A percentile compares a stretch with the other conserved stretches of the same genome.
Evolutionary conservation across 2,329 filamentous ascomycete species (phyloP).

Genomic region (Cladobotryum mycophilum): DNA sequence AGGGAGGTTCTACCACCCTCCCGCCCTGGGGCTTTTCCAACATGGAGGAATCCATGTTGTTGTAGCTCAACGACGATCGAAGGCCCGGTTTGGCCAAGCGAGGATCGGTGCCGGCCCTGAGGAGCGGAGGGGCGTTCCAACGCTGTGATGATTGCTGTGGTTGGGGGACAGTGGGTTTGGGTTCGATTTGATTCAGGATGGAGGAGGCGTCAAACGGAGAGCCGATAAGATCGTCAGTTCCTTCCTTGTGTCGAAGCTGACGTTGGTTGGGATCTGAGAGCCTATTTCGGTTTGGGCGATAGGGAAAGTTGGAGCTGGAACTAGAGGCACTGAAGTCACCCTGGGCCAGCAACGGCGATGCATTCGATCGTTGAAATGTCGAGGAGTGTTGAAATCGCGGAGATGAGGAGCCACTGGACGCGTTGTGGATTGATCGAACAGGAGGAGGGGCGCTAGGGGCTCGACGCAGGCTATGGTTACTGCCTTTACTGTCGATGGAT

Average conservation of each 20-base stretch:
- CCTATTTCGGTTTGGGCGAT: conserved; percentile 19
- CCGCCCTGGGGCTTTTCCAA: conserved; percentile 31
- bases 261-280: conserved; percentile 22
- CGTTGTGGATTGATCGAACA: conserved; percentile 41
- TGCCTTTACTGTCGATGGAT: conserved; percentile 56
- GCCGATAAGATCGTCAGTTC: conserved; percentile 53
- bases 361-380: conserved; percentile 24
- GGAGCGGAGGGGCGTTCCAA: conserved; percentile 25
- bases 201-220: conserved; percentile 59
- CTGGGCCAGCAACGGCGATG: conserved; percentile 40
- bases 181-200: conserved; percentile 56
- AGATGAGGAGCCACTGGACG: conserved; percentile 35
- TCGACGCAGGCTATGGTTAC: conserved; percentile 56
- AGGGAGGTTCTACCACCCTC: conserved; percentile 34
- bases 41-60: conserved; percentile 32
- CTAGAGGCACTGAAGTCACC: conserved; percentile 31
- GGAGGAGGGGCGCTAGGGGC: conserved; percentile 53
- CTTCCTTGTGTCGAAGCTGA: conserved; percentile 10
- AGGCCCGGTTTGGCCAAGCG: conserved; percentile 48
- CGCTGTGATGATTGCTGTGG: conserved; percentile 19
- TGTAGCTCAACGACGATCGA: conserved; percentile 56
- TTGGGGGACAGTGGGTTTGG: conserved; percentile 19
- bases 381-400: conserved; percentile 14
- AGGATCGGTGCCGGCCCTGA: conserved; percentile 49
- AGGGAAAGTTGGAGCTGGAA: conserved; percentile 22